Evolutionary conservation across 169 alveolate genomes (phyloP).

Genomic region (Amoebophrya sp.): DNA sequence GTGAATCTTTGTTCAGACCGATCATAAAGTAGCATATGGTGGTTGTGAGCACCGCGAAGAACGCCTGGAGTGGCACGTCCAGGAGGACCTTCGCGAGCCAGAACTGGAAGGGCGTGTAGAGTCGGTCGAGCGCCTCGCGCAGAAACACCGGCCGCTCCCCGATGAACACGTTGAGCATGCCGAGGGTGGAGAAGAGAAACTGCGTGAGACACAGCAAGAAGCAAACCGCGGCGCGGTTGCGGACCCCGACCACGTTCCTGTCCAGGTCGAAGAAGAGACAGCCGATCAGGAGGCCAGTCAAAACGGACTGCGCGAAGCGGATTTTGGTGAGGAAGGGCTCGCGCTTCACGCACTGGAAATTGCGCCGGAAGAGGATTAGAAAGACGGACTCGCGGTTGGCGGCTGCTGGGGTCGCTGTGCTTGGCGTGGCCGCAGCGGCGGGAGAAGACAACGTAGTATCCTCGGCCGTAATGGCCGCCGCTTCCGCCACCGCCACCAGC

Average conservation of each 20-base stretch:
- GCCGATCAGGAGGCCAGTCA: background rate
- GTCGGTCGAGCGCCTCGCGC: background rate
- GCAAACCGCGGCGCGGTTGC: background rate
- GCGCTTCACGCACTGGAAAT: background rate
- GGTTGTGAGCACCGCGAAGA: background rate
- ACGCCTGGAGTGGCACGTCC: background rate
- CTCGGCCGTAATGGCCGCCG: too few species aligned
- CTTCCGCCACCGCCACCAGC: too few species aligned
- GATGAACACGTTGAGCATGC: background rate
- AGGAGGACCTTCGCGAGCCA: background rate
- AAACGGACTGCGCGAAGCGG: background rate
- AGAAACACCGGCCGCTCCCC: background rate
- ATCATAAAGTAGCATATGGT: background rate
- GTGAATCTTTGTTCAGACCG: background rate
- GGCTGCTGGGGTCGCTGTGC: background rate
- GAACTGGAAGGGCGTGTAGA: background rate
- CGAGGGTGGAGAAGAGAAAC: background rate
- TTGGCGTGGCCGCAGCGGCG: background rate
- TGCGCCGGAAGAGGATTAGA: background rate
- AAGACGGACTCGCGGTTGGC: background rate
- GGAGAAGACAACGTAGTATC: background rate
- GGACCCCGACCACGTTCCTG: background rate
- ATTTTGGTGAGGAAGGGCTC: background rate
- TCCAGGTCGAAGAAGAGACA: background rate
- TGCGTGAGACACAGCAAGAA: background rate